Percentiles rank a stretch among this genome's conserved stretches.
Evolutionary conservation across 164 flowering plant species (phyloP).

Genomic region (Stephania cephalantha): DNA sequence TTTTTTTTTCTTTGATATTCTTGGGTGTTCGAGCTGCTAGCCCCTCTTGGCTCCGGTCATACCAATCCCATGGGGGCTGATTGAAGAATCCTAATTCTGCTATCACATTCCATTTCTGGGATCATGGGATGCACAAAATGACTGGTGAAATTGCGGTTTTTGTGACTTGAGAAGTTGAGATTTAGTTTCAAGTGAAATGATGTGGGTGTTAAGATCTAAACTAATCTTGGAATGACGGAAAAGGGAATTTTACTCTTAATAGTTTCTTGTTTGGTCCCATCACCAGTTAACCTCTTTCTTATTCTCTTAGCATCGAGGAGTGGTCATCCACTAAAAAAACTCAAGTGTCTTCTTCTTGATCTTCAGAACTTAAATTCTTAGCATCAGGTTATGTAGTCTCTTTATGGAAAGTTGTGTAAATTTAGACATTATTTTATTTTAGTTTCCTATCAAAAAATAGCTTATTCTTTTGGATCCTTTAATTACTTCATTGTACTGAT

Average conservation of each 20-base stretch:
- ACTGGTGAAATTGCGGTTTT: no score
- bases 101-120: no score
- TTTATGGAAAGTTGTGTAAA: not conserved
- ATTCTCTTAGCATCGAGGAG: not conserved
- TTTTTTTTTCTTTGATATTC: no score
- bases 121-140: no score
- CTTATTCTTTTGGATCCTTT: conserved; percentile 1
- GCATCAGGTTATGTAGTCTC: not conserved
- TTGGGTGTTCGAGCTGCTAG: no score
- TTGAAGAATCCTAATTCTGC: no score
- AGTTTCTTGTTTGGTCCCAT: no score
- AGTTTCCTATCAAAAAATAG: not conserved
- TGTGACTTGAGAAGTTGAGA: not conserved
- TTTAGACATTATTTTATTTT: not conserved
- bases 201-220: not conserved
- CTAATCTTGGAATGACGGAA: no score
- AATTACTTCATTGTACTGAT: conserved; percentile 3
- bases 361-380: not conserved
- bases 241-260: no score
- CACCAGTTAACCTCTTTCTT: not conserved
- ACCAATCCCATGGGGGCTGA: no score
- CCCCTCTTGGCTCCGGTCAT: no score
- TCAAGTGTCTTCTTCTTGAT: not conserved
- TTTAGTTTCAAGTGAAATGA: not conserved
- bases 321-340: not conserved